A percentile compares a stretch with the other conserved stretches of the same genome.
phyloP scores from a whole-genome alignment of 2,329 filamentous ascomycete species.

The Aureobasidium lini region DNA sequence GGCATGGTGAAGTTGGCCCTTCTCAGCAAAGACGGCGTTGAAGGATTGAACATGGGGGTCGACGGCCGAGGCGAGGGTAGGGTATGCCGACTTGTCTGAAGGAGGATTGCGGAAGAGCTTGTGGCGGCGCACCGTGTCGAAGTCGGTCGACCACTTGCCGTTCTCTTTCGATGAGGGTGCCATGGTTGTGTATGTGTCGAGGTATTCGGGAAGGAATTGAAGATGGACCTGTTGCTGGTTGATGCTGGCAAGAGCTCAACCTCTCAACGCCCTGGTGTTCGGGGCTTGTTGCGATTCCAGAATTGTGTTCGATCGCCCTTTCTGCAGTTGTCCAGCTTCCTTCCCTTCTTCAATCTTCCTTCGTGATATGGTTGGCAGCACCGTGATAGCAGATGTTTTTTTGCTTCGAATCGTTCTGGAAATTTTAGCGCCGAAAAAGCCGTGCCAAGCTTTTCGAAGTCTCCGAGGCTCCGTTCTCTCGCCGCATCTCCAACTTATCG shows the following conservation, averaged over 20 bases:
- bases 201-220: not conserved
- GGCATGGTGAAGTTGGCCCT: conserved; percentile 66
- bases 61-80: conserved; percentile 75
- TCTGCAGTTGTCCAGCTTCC: not conserved
- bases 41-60: conserved; percentile 92
- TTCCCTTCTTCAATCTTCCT: not conserved
- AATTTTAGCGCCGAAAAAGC: conserved; percentile 11
- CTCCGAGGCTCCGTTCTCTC: conserved; percentile 2
- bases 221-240: not conserved
- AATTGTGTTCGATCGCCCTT: not conserved
- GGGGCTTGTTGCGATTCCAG: not conserved
- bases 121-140: conserved; percentile 78
- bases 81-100: conserved; percentile 79
- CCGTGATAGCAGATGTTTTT: conserved; percentile 12
- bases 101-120: conserved; percentile 85
- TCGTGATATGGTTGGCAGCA: not conserved
- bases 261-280: not conserved
- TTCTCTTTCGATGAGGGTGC: conserved; percentile 46
- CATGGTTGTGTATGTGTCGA: conserved; percentile 19
- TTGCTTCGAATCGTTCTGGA: conserved; percentile 12
- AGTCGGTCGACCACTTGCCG: conserved; percentile 75
- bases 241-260: conserved; percentile 1
- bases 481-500: not conserved
- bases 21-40: conserved; percentile 74
- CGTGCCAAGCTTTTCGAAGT: not conserved